These are phyloP conservation scores for Trifolium fragiferum DNA, from an alignment of 306 rosid genomes.

Conservation along the genomic window DNA sequence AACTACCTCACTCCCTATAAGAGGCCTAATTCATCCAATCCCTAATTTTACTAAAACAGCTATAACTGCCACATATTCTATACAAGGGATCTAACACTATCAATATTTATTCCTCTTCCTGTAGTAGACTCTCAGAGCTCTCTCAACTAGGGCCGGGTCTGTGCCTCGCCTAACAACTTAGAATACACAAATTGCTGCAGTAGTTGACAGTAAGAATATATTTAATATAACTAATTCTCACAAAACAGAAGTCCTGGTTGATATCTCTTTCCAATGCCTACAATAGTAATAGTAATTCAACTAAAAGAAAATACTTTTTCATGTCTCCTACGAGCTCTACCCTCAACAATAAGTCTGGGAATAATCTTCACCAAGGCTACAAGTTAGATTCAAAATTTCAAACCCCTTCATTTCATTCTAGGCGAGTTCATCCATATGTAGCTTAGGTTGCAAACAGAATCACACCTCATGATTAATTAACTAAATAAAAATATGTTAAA, in stretches of 20 bases:
- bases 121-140: not conserved
- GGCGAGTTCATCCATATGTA: not conserved
- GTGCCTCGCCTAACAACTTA: not conserved
- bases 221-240: not conserved
- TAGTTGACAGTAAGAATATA: not conserved
- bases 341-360: conserved; percentile 12
- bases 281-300: not conserved
- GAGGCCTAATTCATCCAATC: not conserved
- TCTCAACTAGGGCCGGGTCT: not conserved
- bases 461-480: not conserved
- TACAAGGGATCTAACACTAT: not conserved
- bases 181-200: conserved; percentile 12
- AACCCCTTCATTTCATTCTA: conserved; percentile 18
- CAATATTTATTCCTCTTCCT: not conserved
- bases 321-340: not conserved
- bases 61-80: not conserved
- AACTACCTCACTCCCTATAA: not conserved
- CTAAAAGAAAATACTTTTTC: conserved; percentile 25
- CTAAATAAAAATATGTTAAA: not conserved
- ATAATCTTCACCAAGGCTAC: not conserved
- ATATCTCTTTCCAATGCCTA: conserved; percentile 18
- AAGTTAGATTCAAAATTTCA: conserved; percentile 29
- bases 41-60: not conserved
- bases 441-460: conserved; percentile 24
- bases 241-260: conserved; percentile 20